Evolutionary conservation across 176 grass and related monocot genomes (phyloP), one percentile per base, ranked within the genome.

Genomic region (Rhipidocladum racemiflorum): DNA sequence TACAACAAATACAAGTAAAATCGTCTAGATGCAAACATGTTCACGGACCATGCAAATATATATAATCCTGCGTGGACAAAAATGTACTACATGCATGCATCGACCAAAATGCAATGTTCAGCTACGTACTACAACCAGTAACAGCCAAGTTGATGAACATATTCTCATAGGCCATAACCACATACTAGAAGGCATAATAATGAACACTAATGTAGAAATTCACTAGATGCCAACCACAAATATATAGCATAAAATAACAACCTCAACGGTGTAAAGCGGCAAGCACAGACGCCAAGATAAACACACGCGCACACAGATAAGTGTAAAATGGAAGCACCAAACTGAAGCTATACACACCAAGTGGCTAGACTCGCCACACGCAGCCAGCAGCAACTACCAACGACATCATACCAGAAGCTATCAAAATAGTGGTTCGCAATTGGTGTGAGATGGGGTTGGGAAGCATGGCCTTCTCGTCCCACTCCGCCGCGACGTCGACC

Each of bases 231-330:
- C 60, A 36, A 38, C 6, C 3, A 36, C 18, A 10, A 25, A 78
- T 24, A 14, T 21, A 20, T 53, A 43, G 32, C 75, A 85, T 85
- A 76, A 79, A 85, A 79, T 79, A 51, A 61, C 56, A 62, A 44
- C 13, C 18, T 15, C 25, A 29, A 36, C 66, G 18, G 7, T 7
- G 5, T 85, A 63, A 85, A 71, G 79, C 28, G 49, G 53, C 53
- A 46, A 60, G 21, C 21, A 46, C 57, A 27, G 6, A 14, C 10
- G 16, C 14, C 14, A 56, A 49, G 27, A 15, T 42, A 73, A 86
- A 35, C 46, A 66, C 59, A 66, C 38, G 42, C n/a, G 51, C 1
- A 39, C 24, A 32, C 6, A 24, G 0, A 21, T 1, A 25, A 79
- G 12, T 63, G 66, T 13, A 56, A 16, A 71, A 35, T 44, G 18